Base-by-base conservation (phyloP, 176 grass and related monocot genomes). In the Areca catechu region DNA sequence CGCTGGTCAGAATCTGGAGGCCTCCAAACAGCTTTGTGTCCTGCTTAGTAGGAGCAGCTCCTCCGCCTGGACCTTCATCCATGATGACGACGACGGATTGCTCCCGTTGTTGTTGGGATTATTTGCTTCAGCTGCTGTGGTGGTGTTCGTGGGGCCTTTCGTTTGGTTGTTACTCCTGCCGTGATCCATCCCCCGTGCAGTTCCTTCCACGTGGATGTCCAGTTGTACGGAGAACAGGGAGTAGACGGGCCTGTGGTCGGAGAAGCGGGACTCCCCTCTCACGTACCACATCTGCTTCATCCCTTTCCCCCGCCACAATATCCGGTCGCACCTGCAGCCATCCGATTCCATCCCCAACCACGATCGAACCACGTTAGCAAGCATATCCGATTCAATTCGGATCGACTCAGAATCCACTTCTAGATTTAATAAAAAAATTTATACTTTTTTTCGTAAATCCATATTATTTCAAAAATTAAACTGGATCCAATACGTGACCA, bases 231-330 rank as follows among this genome's bases (percentile, higher is more conserved):
- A 61, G 75, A 90, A 90, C 57, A 97, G 61, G 67, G 83, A 79
- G 64, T 74, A 73, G 49, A 97, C 92, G 19, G 92, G 92, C 37
- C 92, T 79, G 75, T 97, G 92, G 68, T 97, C 92, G 10, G 92
- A 97, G 75, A 97, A 88, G 2, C 69, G 80, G 0, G 86, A 91
- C 66, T 97, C 92, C 16, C 92, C 83, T 30, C 92, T 74, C 47
- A 59, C 62, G 69, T 97, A 97, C 83, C 71, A 77, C n/a, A 57
- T 66, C 59, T 97, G 83, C 22, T 82, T 63, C 65, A 97, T 75
- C n/a, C 86, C 86, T 2, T 77, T 80, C 16, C 92, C 92, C 50
- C 80, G 74, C 92, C 92, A 97, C 64, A 91, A 58, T 63, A 97
- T 91, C 22, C 92, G 86, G 57, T 97, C 92, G 17, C 92, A 97